Evolutionary conservation across 257 asterid species (phyloP).

Genomic region (Nicotiana attenuata): DNA sequence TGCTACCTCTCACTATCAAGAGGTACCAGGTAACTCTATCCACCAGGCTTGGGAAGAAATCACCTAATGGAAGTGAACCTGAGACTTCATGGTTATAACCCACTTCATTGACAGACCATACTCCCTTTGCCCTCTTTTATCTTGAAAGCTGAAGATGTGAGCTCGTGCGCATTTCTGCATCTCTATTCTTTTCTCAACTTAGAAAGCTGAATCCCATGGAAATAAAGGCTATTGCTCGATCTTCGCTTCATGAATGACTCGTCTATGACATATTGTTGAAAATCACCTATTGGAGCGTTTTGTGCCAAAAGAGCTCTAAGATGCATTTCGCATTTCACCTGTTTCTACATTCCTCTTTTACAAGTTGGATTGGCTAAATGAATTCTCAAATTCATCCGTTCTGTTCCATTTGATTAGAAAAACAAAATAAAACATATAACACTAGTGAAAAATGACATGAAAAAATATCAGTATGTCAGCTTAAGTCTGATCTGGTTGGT

Average conservation of each 20-base stretch:
- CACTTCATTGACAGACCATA: too few species aligned
- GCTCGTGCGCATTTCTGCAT: not conserved
- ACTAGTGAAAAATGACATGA: not conserved
- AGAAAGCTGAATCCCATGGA: not conserved
- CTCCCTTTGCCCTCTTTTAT: too few species aligned
- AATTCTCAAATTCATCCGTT: not conserved
- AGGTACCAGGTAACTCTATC: too few species aligned
- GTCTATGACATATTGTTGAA: not conserved
- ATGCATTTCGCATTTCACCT: not conserved
- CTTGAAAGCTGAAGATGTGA: not conserved
- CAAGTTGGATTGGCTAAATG: not conserved
- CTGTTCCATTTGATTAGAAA: not conserved
- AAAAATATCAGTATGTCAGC: not conserved
- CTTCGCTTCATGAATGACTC: not conserved
- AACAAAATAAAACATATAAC: not conserved
- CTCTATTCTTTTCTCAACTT: not conserved
- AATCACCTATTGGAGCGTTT: not conserved
- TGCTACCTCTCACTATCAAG: too few species aligned
- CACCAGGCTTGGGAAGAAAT: too few species aligned
- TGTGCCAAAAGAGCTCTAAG: not conserved
- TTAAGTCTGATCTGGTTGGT: constrained; percentile 1
- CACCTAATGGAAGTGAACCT: too few species aligned
- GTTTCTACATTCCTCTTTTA: not conserved
- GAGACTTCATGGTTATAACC: too few species aligned
- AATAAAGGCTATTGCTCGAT: not conserved